Base-by-base conservation (phyloP, 2,329 filamentous ascomycete genomes). In the Hymenoscyphus linearis region DNA sequence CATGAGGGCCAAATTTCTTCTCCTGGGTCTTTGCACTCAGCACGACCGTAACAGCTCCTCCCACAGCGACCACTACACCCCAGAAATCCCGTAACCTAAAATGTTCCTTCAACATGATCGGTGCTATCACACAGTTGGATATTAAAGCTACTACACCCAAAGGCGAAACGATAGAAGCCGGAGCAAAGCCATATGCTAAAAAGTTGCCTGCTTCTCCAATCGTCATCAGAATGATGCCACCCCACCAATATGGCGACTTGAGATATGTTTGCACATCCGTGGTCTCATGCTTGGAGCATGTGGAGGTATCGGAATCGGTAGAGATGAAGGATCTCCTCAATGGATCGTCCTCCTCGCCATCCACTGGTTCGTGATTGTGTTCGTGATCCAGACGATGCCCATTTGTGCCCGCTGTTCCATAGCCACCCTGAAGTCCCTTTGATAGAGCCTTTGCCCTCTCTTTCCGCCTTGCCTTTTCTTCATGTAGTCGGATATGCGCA, bases 191-290 rank as follows among this genome's bases (percentile, higher is more conserved):
- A 72, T 99, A 99, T 0, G 95, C 95, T 65, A 99, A 78, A 72
- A 99, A 99, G 74, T 99, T 99, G 57, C 95, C 95, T 72, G 90
- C 88, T 77, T 99, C 95, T 61, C 95, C 95, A 26, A 96, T 78
- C 0, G 88, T 91, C 85, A 99, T 99, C 62, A 99, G 81, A 16
- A 96, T 83, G 67, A 98, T 93, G 22, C 95, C 95, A 35, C 87
- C 77, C 95, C 95, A 99, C 95, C 95, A 99, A 72, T 95, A 97
- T 1, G 92, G 91, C 37, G 92, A 96, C 66, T 85, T 86, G 62
- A 99, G 83, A 74, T 99, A 99, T 5, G 59, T 60, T 26, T 60
- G 26, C 4, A 57, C 59, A 9, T 60, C 40, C 2, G 87, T 87
- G 34, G 86, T 70, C 60, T 80, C 78, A 59, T 71, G 60, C 34